Conservation (phyloP, 2,329 filamentous ascomycete species). For the Cordyceps farinosa region DNA sequence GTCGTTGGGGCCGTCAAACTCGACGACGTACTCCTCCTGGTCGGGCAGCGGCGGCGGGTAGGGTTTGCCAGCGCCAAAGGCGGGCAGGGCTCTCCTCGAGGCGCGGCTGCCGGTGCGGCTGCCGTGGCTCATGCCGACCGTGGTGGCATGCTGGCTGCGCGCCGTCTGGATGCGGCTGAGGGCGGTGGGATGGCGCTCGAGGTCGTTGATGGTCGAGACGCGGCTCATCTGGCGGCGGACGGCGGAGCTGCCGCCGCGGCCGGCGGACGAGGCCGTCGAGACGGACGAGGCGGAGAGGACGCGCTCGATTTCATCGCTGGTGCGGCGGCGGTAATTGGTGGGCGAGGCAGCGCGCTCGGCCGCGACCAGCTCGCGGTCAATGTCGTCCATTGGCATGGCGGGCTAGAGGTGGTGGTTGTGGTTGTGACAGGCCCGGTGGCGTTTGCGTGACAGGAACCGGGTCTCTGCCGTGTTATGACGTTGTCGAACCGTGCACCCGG, state of each 20-base stretch:
- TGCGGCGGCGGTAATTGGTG: conserved; percentile 35
- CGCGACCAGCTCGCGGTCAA: conserved; percentile 51
- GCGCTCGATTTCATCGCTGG: conserved; percentile 57
- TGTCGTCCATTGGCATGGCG: conserved; percentile 44
- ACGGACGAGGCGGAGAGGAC: conserved; percentile 52
- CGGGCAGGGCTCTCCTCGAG: conserved; percentile 58
- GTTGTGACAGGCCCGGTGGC: not conserved
- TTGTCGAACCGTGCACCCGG: not conserved
- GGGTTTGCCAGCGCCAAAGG: conserved; percentile 70
- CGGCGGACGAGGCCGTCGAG: conserved; percentile 43
- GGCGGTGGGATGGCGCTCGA: conserved; percentile 66
- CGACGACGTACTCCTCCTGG: conserved; percentile 74
- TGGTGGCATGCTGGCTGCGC: conserved; percentile 65
- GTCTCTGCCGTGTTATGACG: conserved; percentile 17
- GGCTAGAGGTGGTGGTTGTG: not conserved
- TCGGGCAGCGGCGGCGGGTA: conserved; percentile 68
- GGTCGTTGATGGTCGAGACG: conserved; percentile 61
- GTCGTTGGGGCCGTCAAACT: conserved; percentile 80
- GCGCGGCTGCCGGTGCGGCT: conserved; percentile 42
- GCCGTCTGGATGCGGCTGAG: conserved; percentile 69
- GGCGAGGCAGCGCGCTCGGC: conserved; percentile 55
- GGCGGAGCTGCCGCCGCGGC: conserved; percentile 28
- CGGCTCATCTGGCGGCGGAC: conserved; percentile 52
- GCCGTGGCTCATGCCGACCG: conserved; percentile 55
- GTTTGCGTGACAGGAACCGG: not conserved